Conservation (phyloP, 2,329 filamentous ascomycete genomes). For the Ophiocordyceps camponoti-rufipedis region DNA sequence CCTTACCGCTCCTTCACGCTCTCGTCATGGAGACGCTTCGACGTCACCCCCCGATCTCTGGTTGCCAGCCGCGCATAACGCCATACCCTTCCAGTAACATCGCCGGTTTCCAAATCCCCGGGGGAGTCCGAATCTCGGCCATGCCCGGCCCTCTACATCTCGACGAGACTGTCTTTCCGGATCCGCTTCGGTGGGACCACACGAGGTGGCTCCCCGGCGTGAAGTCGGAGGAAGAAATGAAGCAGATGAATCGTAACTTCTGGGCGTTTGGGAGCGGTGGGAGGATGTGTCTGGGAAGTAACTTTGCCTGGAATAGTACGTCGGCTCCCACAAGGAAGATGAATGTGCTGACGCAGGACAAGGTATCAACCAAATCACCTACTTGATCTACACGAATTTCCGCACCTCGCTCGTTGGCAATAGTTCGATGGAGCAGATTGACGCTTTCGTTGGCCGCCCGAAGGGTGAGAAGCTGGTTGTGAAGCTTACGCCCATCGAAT, state of each 20-base stretch:
- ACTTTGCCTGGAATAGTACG: conserved; percentile 42
- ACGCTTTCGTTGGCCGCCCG: background rate
- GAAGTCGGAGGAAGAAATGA: conserved; percentile 14
- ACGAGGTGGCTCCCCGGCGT: conserved; percentile 5
- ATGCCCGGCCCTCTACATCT: conserved; percentile 37
- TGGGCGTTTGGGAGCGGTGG: conserved; percentile 54
- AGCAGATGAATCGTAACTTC: conserved; percentile 34
- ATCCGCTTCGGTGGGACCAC: conserved; percentile 30
- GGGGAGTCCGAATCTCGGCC: conserved; percentile 30
- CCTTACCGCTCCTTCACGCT: conserved; percentile 33
- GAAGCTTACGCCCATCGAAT: background rate
- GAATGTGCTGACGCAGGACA: background rate
- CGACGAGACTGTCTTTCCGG: conserved; percentile 26
- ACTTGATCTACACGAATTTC: background rate
- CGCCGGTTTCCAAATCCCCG: conserved; percentile 25
- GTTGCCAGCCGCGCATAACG: conserved; percentile 31
- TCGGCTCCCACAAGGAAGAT: background rate
- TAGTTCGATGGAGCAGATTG: background rate
- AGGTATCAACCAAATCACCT: background rate
- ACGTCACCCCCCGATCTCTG: conserved; percentile 36
- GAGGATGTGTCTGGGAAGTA: conserved; percentile 49
- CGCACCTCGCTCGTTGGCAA: background rate
- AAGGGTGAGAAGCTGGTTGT: background rate
- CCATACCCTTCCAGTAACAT: conserved; percentile 24
- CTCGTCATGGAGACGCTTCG: conserved; percentile 40